Conservation (phyloP, 352 stramenopile genomes). For the Phytophthora megakarya region DNA sequence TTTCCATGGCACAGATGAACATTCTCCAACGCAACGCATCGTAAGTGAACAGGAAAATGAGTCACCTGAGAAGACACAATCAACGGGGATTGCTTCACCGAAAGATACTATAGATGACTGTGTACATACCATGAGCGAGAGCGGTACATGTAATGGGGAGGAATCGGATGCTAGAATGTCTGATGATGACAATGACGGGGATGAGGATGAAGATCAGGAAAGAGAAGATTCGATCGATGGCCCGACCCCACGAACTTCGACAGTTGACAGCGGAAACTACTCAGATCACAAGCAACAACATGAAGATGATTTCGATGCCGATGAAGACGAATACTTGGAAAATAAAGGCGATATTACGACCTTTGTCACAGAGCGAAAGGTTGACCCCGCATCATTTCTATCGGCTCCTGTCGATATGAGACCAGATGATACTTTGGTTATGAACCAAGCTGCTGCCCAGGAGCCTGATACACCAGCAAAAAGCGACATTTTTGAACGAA, state of each 20-base stretch:
- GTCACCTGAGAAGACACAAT: background rate
- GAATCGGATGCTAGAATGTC: constrained; percentile 27
- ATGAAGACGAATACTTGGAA: constrained; percentile 24
- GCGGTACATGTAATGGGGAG: constrained; percentile 18
- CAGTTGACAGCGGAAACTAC: constrained; percentile 61
- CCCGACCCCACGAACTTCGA: constrained; percentile 31
- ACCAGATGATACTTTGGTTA: background rate
- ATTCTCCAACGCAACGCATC: background rate
- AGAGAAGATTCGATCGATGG: constrained; percentile 22
- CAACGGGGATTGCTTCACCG: background rate
- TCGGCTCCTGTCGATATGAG: background rate
- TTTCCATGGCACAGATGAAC: background rate
- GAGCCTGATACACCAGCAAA: constrained; percentile 10
- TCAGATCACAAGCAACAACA: constrained; percentile 41
- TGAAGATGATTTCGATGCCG: constrained; percentile 28
- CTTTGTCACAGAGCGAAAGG: background rate
- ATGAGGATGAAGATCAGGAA: constrained; percentile 23
- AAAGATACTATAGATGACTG: background rate
- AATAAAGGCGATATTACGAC: background rate
- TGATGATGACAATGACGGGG: constrained; percentile 17
- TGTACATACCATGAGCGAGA: constrained; percentile 11
- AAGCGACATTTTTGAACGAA: constrained; percentile 31
- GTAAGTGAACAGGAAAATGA: background rate
- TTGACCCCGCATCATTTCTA: background rate
- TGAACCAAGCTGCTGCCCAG: background rate